Conservation (phyloP, 2,329 filamentous ascomycete genomes). For the Fusarium xylarioides region DNA sequence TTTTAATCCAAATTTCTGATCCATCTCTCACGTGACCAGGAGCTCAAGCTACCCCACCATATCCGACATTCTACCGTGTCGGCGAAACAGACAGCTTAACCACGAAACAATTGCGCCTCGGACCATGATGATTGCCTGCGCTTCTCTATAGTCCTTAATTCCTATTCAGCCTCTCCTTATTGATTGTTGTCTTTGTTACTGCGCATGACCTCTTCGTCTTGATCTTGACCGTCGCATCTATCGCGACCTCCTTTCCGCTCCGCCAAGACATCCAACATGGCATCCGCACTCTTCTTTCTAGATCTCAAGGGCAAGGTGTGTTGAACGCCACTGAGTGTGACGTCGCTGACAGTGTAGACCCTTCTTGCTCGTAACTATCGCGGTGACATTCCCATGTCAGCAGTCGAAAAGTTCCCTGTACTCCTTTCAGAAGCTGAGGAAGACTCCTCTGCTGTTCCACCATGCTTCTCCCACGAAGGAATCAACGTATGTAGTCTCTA, state of each 20-base stretch:
- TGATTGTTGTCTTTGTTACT: conserved; percentile 1
- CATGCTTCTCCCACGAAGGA: conserved; percentile 97
- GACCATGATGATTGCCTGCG: conserved; percentile 41
- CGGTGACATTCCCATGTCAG: conserved; percentile 98
- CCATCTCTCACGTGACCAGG: conserved; percentile 25
- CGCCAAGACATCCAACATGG: conserved; percentile 64
- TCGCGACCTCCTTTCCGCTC: conserved; percentile 41
- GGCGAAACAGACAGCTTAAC: conserved; percentile 35
- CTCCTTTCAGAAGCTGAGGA: conserved; percentile 98
- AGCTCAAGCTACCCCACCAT: conserved; percentile 36
- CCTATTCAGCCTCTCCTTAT: conserved; percentile 9
- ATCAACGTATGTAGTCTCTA: conserved; percentile 78
- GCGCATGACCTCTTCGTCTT: conserved; percentile 26
- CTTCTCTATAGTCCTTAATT: conserved; percentile 35
- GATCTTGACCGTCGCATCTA: conserved; percentile 34
- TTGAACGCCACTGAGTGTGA: not conserved
- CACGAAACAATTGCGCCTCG: conserved; percentile 18
- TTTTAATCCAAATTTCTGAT: conserved; percentile 19
- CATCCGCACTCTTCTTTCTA: conserved; percentile 97
- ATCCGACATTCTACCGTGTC: conserved; percentile 38
- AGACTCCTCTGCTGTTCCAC: conserved; percentile 95
- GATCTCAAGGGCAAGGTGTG: conserved; percentile 98
- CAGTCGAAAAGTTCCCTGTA: conserved; percentile 96
- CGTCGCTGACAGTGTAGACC: conserved; percentile 68
- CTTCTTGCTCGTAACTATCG: conserved; percentile 98